These are phyloP conservation scores for Maudiozyma humilis DNA, from an alignment of 1,139 yeast species.

Conservation along the genomic window DNA sequence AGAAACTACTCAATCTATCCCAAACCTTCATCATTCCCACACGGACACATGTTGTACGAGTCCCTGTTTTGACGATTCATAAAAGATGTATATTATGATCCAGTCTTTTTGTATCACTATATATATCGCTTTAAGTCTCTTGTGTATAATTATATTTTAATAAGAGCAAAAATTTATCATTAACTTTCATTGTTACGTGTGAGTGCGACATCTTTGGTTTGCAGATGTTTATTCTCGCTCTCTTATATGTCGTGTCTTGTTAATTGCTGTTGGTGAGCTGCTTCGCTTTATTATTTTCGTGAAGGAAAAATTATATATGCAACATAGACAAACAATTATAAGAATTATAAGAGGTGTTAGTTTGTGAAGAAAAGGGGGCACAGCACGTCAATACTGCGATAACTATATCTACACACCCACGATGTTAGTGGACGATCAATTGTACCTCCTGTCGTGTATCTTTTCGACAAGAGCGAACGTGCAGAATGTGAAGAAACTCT, in stretches of 20 bases:
- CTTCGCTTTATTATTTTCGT: too few relatives aligned
- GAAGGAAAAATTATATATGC: too few relatives aligned
- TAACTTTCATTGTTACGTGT: background rate
- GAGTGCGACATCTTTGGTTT: too few relatives aligned
- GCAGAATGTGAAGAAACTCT: constrained; percentile 9
- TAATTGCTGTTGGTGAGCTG: too few relatives aligned
- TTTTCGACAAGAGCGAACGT: constrained; percentile 22
- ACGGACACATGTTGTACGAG: background rate
- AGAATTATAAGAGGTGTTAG: too few relatives aligned
- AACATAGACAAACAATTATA: too few relatives aligned
- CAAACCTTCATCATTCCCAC: background rate
- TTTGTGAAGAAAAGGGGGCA: too few relatives aligned
- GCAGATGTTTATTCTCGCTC: too few relatives aligned
- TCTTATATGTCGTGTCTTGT: too few relatives aligned
- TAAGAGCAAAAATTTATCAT: background rate
- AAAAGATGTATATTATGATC: background rate
- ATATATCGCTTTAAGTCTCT: background rate
- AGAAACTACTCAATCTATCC: background rate
- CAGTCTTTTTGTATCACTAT: background rate
- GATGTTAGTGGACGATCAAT: constrained; percentile 18
- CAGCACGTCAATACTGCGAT: too few relatives aligned
- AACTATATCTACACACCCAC: too few relatives aligned
- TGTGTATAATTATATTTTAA: background rate
- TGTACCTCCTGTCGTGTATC: constrained; percentile 20
- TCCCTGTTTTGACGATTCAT: constrained; percentile 1